Conservation (phyloP, 352 stramenopile species). For the Phytophthora citricola region DNA sequence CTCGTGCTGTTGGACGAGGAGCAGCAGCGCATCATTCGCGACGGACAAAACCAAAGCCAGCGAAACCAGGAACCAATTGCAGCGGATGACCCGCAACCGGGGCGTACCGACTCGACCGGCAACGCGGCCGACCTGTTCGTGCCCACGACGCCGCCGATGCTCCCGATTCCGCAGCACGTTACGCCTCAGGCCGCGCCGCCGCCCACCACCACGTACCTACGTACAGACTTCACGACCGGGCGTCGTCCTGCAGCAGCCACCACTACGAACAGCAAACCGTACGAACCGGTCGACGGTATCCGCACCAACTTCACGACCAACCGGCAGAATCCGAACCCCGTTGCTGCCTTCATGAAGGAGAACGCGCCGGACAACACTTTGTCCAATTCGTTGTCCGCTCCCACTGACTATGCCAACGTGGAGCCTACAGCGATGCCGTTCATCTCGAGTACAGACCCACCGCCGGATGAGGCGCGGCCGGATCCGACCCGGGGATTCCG, state of each 20-base stretch:
- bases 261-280: conserved; percentile 5
- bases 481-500: conserved; percentile 39
- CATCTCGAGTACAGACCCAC: conserved; percentile 37
- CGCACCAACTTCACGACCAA: conserved; percentile 58
- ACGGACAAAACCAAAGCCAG: conserved; percentile 4
- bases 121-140: conserved; percentile 31
- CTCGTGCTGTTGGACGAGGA: conserved; percentile 67
- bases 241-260: conserved; percentile 13
- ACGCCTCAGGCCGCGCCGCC: conserved; percentile 21
- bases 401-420: conserved; percentile 50
- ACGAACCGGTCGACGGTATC: conserved; percentile 31
- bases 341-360: conserved; percentile 32
- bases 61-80: not conserved
- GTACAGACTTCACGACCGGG: conserved; percentile 52
- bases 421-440: conserved; percentile 43
- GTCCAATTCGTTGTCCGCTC: conserved; percentile 21
- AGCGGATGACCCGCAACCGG: not conserved
- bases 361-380: conserved; percentile 2
- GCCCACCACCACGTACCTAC: conserved; percentile 40
- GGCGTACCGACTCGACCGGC: conserved; percentile 18
- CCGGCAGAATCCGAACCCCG: conserved; percentile 24
- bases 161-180: conserved; percentile 29
- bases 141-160: conserved; percentile 36
- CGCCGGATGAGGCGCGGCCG: conserved; percentile 15
- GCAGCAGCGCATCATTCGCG: conserved; percentile 56